phyloP scores from a whole-genome alignment of 495 filamentous ascomycete genomes.

The Penicillium steckii region DNA sequence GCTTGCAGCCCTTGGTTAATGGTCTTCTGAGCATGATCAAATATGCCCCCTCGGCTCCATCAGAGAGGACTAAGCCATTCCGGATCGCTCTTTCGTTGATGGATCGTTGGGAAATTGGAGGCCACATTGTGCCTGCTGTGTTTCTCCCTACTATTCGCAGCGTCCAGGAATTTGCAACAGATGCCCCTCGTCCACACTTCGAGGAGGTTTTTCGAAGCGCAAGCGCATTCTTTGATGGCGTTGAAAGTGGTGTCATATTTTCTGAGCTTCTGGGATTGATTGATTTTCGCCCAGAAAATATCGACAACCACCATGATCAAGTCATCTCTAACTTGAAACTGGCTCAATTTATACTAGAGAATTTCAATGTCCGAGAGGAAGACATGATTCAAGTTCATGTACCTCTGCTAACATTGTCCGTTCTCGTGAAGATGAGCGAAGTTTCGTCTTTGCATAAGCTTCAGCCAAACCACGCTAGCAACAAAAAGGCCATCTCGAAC shows the following conservation, averaged over 20 bases:
- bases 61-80: constrained; percentile 81
- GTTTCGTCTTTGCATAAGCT: constrained; percentile 15
- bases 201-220: constrained; percentile 90
- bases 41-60: constrained; percentile 48
- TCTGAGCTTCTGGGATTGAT: constrained; percentile 65
- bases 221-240: constrained; percentile 93
- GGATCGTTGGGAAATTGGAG: constrained; percentile 97
- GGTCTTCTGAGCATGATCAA: constrained; percentile 79
- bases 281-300: constrained; percentile 29
- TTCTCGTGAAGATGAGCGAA: constrained; percentile 56
- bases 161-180: constrained; percentile 66
- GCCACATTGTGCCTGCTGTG: constrained; percentile 78
- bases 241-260: constrained; percentile 93
- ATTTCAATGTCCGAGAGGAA: constrained; percentile 94
- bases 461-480: constrained; percentile 6
- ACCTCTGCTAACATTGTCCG: constrained; percentile 67
- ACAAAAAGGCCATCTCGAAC: constrained; percentile 24
- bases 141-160: constrained; percentile 85
- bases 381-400: constrained; percentile 90
- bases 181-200: constrained; percentile 61
- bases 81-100: constrained; percentile 91
- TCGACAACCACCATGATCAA: constrained; percentile 47
- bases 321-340: constrained; percentile 55
- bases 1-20: constrained; percentile 66
- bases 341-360: constrained; percentile 75